These are phyloP conservation scores for Backusella psychrophila DNA, from an alignment of 192 early-diverging fungal species.

Conservation along the genomic window DNA sequence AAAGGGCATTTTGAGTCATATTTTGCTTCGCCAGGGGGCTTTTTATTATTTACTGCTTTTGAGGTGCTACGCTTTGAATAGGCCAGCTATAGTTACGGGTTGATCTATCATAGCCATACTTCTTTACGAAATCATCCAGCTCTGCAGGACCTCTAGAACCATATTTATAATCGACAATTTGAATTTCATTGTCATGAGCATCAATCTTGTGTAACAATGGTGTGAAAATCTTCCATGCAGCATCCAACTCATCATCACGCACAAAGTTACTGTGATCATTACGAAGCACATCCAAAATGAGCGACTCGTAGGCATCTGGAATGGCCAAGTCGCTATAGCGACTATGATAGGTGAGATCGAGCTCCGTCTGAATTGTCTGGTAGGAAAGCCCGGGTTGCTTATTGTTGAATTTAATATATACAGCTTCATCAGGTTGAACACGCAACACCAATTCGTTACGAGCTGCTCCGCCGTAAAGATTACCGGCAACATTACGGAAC, in stretches of 20 bases:
- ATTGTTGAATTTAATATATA: conserved; percentile 97
- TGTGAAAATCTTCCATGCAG: conserved; percentile 98
- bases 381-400: conserved; percentile 90
- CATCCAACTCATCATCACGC: conserved; percentile 87
- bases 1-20: neutral
- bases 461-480: conserved; percentile 69
- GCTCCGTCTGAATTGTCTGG: conserved; percentile 83
- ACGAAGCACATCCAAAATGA: conserved; percentile 88
- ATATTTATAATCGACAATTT: conserved; percentile 73
- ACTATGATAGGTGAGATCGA: conserved; percentile 89
- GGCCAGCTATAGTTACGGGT: conserved; percentile 4
- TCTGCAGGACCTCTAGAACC: conserved; percentile 82
- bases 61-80: conserved; percentile 6
- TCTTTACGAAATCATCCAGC: conserved; percentile 72
- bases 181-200: conserved; percentile 31
- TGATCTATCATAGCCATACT: conserved; percentile 36
- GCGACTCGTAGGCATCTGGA: conserved; percentile 95
- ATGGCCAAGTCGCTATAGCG: conserved; percentile 88
- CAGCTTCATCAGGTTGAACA: conserved; percentile 92
- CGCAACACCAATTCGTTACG: conserved; percentile 97
- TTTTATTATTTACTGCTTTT: conserved; percentile 6
- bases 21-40: neutral
- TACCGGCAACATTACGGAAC: conserved; percentile 89
- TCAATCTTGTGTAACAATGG: conserved; percentile 93
- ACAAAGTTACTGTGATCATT: conserved; percentile 98